A percentile compares a stretch with the other conserved stretches of the same genome.
phyloP scores from a whole-genome alignment of 2,329 filamentous ascomycete genomes.

The Hymenotorrendiella dingleyae region DNA sequence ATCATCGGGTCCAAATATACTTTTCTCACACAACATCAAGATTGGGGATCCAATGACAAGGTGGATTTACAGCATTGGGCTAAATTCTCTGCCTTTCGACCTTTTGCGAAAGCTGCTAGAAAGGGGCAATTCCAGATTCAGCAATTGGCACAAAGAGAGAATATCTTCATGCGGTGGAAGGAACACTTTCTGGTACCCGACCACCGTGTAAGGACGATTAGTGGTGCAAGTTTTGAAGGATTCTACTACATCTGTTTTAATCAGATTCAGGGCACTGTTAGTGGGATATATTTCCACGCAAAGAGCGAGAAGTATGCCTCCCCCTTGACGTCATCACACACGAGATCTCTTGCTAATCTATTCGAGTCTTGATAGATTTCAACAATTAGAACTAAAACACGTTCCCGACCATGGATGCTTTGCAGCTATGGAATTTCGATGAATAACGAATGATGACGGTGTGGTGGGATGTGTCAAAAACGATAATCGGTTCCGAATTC shows the following conservation, averaged over 20 bases:
- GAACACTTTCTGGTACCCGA: slow-evolving; percentile 96
- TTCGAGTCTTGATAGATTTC: slow-evolving; percentile 54
- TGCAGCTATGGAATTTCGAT: slow-evolving; percentile 83
- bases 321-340: not conserved
- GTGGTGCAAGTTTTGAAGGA: slow-evolving; percentile 92
- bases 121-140: slow-evolving; percentile 55
- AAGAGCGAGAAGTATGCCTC: slow-evolving; percentile 88
- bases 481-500: too few species aligned
- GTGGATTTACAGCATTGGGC: slow-evolving; percentile 91
- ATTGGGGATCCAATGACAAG: slow-evolving; percentile 89
- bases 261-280: slow-evolving; percentile 77
- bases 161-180: slow-evolving; percentile 99
- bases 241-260: slow-evolving; percentile 99
- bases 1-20: slow-evolving; percentile 93
- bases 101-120: slow-evolving; percentile 55
- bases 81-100: slow-evolving; percentile 81
- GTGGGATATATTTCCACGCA: slow-evolving; percentile 94
- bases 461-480: too few species aligned
- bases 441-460: slow-evolving; percentile 37
- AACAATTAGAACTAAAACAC: slow-evolving; percentile 87
- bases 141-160: slow-evolving; percentile 73
- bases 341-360: slow-evolving; percentile 12
- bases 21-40: slow-evolving; percentile 84
- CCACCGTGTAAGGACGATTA: slow-evolving; percentile 84
- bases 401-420: slow-evolving; percentile 80